Evolutionary conservation across 176 grass and related monocot species (phyloP).

Genomic region (Oryza longistaminata): DNA sequence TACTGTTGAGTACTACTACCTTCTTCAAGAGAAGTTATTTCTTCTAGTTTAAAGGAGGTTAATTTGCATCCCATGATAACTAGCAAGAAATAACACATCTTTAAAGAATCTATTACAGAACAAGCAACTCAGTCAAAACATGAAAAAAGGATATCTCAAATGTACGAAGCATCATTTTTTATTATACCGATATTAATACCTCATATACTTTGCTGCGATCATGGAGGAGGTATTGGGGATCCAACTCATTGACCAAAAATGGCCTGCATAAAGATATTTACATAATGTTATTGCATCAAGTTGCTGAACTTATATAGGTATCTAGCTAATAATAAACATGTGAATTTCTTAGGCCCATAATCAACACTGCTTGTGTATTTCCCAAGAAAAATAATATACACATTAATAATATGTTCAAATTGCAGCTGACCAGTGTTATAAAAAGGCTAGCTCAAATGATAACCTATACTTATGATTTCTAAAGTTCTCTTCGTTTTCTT

Average conservation of each 20-base stretch:
- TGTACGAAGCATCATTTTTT: neutral
- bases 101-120: conserved; percentile 33
- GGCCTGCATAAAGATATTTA: conserved; percentile 55
- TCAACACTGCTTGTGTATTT: neutral
- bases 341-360: neutral
- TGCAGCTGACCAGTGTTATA: neutral
- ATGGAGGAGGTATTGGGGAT: conserved; percentile 82
- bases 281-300: conserved; percentile 20
- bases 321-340: neutral
- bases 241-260: conserved; percentile 87
- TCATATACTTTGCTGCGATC: conserved; percentile 95
- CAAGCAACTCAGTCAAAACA: neutral
- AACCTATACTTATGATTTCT: neutral
- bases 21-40: conserved; percentile 8
- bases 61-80: conserved; percentile 21
- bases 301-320: neutral
- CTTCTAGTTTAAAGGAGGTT: conserved; percentile 3
- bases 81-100: conserved; percentile 34
- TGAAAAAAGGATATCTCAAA: conserved; percentile 17
- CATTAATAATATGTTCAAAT: neutral
- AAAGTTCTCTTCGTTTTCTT: conserved; percentile 10
- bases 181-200: conserved; percentile 51
- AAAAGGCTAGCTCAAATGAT: neutral
- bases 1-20: neutral
- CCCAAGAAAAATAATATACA: conserved; percentile 5